phyloP scores from a whole-genome alignment of 2,329 filamentous ascomycete genomes.

The Diaporthe citriasiana region DNA sequence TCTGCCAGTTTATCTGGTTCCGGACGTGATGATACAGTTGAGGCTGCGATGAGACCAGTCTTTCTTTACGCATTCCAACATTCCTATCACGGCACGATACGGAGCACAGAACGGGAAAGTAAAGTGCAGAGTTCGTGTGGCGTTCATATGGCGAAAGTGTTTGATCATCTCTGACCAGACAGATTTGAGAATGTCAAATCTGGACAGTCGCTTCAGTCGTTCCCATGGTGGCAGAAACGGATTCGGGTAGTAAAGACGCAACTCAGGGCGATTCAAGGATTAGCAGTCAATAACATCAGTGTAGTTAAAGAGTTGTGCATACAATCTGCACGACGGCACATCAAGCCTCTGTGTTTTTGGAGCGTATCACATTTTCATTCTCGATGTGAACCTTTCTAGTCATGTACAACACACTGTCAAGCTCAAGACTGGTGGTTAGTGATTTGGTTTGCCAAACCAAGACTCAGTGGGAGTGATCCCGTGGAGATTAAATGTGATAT shows the following conservation, averaged over 20 bases:
- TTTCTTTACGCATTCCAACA: not conserved
- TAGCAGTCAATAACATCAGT: not conserved
- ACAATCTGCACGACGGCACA: not conserved
- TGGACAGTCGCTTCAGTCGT: conserved; percentile 5
- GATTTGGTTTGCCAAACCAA: not conserved
- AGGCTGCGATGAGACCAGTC: not conserved
- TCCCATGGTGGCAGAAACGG: not conserved
- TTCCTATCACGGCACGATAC: not conserved
- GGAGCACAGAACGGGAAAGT: conserved; percentile 17
- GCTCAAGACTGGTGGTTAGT: not conserved
- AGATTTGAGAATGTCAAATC: not conserved
- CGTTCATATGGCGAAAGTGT: not conserved
- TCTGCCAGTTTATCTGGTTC: not conserved
- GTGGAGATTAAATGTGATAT: not conserved
- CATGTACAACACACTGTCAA: not conserved
- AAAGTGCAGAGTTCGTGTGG: not conserved
- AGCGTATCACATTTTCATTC: not conserved
- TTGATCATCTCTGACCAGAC: not conserved
- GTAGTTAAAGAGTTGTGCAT: not conserved
- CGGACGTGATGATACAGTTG: not conserved
- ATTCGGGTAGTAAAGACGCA: not conserved
- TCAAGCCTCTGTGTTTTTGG: not conserved
- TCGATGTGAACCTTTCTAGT: not conserved
- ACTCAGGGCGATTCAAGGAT: not conserved
- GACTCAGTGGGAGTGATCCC: not conserved